Evolutionary conservation across 305 asterid species (phyloP).

Genomic region (Coffea humblotiana): DNA sequence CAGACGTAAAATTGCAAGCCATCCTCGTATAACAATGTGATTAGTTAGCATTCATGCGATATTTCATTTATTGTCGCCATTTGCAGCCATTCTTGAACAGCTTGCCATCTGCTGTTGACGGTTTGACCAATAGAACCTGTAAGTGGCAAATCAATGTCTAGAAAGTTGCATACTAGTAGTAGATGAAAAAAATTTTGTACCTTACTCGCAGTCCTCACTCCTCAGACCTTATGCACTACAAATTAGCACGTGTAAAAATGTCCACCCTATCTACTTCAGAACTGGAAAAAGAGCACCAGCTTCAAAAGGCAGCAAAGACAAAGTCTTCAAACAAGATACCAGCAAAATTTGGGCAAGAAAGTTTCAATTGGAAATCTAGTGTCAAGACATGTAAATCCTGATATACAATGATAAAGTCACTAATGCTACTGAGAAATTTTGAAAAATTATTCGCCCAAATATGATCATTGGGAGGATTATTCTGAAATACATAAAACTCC

Average conservation of each 20-base stretch:
- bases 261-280: too few species aligned
- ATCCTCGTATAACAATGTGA: neutral
- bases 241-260: too few species aligned
- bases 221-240: too few species aligned
- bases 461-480: constrained; percentile 2
- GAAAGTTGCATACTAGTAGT: neutral
- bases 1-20: neutral
- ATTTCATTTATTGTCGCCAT: neutral
- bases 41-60: neutral
- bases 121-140: neutral
- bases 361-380: neutral
- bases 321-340: neutral
- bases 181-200: too few species aligned
- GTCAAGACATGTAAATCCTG: neutral
- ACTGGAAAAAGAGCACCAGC: too few species aligned
- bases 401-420: neutral
- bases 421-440: neutral
- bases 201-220: too few species aligned
- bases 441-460: constrained; percentile 1
- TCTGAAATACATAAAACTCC: constrained; percentile 10
- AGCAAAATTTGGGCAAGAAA: neutral
- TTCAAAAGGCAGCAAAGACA: neutral
- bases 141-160: neutral
- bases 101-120: neutral
- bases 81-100: neutral